Base-by-base conservation (phyloP, 805 yeast genomes). In the Nakazawaea anatomiae region DNA sequence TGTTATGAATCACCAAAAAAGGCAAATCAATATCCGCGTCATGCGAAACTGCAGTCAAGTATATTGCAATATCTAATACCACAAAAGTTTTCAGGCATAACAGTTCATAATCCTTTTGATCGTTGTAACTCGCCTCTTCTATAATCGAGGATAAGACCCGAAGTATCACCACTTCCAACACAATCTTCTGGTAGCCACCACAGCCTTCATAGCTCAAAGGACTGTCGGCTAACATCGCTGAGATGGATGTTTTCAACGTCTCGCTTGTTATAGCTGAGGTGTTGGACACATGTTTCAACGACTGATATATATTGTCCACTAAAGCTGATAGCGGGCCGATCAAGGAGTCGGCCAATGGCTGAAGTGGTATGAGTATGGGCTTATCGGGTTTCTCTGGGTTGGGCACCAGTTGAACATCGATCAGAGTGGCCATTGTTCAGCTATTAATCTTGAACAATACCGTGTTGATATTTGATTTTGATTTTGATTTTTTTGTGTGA, bases 1-100 rank as follows among this genome's bases (percentile, higher is more conserved):
- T 38, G 29, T 46, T 46, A 27, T 46, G 50, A 4, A 51, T 28
- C 10, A 51, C 14, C n/a, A 46, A n/a, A 32, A 45, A 46, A 12
- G 53, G 53, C 6, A 51, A 41, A 46, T 51, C 53, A n/a, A 46
- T 32, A 38, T 43, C 50, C 4, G 53, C 25, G 10, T 11, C 34
- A 7, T 42, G 14, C 5, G 46, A n/a, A 18, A 39, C 32, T 7
- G 50, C 49, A n/a, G 53, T 39, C 11, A 36, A 25, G 28, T 46
- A 42, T 3, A 51, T 25, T 7, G 47, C 6, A 3, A 51, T 9
- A 40, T 51, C 53, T 8, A 51, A 39, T 32, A 51, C n/a, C 9
- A 42, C 12, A 29, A 42, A 41, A 14, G 40, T 11, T 28, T 47
- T 41, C n/a, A 11, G 6, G 18, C 28, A 36, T 27, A 46, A 46